Percentiles rank a stretch among this genome's conserved stretches.
phyloP scores from a whole-genome alignment of 2,329 filamentous ascomycete species.

The Colletotrichum sp. region DNA sequence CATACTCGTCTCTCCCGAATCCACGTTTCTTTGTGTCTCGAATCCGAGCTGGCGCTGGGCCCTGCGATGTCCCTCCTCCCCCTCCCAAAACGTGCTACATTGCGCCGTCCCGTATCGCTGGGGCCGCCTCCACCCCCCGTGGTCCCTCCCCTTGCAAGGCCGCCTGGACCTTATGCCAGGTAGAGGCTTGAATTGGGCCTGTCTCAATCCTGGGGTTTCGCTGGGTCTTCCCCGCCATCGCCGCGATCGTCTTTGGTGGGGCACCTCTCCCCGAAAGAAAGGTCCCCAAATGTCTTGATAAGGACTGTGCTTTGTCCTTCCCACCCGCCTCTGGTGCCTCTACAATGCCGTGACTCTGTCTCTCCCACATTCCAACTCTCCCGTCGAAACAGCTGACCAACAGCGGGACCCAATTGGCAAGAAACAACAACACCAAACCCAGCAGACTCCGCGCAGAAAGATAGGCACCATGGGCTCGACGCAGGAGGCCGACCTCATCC shows the following conservation, averaged over 20 bases:
- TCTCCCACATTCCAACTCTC: background rate
- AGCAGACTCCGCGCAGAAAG: background rate
- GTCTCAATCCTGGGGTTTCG: constrained; percentile 5
- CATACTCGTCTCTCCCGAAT: background rate
- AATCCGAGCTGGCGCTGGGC: background rate
- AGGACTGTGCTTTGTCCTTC: constrained; percentile 7
- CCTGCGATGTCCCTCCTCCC: background rate
- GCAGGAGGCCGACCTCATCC: constrained; percentile 34
- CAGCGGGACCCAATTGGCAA: background rate
- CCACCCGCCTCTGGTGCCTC: background rate
- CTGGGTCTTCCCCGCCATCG: constrained; percentile 15
- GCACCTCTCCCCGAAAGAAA: background rate
- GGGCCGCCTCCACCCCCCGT: background rate
- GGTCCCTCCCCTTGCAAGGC: background rate
- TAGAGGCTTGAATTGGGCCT: background rate
- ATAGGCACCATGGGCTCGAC: constrained; percentile 14
- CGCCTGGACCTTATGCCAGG: background rate
- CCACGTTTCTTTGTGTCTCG: constrained; percentile 2
- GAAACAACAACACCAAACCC: background rate
- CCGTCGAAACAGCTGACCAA: background rate
- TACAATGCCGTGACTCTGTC: background rate
- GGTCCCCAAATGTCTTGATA: background rate
- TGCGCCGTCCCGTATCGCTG: background rate
- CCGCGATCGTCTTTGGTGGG: constrained; percentile 3
- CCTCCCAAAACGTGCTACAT: background rate